Percentiles rank a stretch among this genome's conserved stretches.
Conservation (phyloP, 305 asterid genomes). For the Withania somnifera region DNA sequence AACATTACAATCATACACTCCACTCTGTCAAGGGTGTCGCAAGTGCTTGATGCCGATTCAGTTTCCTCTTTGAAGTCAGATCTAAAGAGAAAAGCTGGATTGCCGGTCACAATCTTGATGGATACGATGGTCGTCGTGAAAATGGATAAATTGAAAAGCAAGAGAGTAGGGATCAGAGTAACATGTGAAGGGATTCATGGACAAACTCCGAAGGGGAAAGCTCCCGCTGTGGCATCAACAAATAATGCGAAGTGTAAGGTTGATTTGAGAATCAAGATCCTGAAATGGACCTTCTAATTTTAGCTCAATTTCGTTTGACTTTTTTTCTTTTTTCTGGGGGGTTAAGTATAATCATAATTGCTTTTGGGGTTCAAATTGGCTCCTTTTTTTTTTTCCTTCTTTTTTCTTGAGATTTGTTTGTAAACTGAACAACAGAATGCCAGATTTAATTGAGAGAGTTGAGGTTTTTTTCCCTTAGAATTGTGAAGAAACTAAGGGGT, state of each 20-base stretch:
- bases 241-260: constrained; percentile 59
- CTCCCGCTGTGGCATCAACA: constrained; percentile 35
- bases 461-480: not conserved
- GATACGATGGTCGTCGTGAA: constrained; percentile 61
- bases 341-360: not conserved
- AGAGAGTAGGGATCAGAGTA: constrained; percentile 62
- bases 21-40: constrained; percentile 20
- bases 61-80: constrained; percentile 36
- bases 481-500: not conserved
- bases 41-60: constrained; percentile 43
- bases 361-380: not conserved
- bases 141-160: constrained; percentile 58
- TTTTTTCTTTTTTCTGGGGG: not conserved
- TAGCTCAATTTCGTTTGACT: not conserved
- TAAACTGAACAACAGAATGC: not conserved
- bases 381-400: not conserved
- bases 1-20: constrained; percentile 40
- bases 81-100: constrained; percentile 46
- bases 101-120: constrained; percentile 45
- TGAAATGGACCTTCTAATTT: constrained; percentile 58
- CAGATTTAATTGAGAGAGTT: not conserved
- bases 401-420: not conserved
- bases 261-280: constrained; percentile 77
- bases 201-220: constrained; percentile 46
- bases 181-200: constrained; percentile 61